Evolutionary conservation across 2,329 filamentous ascomycete species (phyloP).

Genomic region (Curvularia eragrostidis): DNA sequence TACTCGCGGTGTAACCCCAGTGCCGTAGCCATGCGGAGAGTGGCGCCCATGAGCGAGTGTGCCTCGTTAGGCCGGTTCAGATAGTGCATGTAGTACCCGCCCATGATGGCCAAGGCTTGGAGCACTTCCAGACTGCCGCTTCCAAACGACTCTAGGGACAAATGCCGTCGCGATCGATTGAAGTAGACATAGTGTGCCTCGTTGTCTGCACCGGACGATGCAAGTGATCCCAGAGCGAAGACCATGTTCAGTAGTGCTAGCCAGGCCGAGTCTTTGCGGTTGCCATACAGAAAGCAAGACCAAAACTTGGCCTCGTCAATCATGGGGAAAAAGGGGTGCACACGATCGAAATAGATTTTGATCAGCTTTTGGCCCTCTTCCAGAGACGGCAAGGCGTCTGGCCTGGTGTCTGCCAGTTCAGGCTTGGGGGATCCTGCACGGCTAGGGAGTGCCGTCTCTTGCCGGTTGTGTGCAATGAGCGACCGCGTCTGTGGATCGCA

Average conservation of each 20-base stretch:
- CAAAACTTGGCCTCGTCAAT: constrained; percentile 75
- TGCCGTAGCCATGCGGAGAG: constrained; percentile 75
- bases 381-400: constrained; percentile 60
- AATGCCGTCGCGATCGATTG: constrained; percentile 69
- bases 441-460: constrained; percentile 47
- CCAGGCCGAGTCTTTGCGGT: constrained; percentile 72
- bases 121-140: constrained; percentile 76
- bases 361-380: constrained; percentile 72
- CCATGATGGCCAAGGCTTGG: constrained; percentile 73
- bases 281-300: constrained; percentile 67
- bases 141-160: constrained; percentile 71
- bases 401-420: constrained; percentile 40
- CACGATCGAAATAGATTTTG: constrained; percentile 76
- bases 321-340: constrained; percentile 76
- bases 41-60: constrained; percentile 73
- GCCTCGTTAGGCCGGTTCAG: constrained; percentile 79
- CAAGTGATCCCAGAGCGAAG: constrained; percentile 76
- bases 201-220: constrained; percentile 67
- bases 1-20: constrained; percentile 74
- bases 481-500: constrained; percentile 60
- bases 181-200: constrained; percentile 74
- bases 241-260: constrained; percentile 77
- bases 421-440: constrained; percentile 48
- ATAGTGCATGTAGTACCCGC: constrained; percentile 80
- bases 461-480: constrained; percentile 55